Percentiles rank a stretch among this genome's conserved stretches.
Evolutionary conservation across 352 stramenopile genomes (phyloP).

Genomic region (Thalassiosira livingstoniorum): DNA sequence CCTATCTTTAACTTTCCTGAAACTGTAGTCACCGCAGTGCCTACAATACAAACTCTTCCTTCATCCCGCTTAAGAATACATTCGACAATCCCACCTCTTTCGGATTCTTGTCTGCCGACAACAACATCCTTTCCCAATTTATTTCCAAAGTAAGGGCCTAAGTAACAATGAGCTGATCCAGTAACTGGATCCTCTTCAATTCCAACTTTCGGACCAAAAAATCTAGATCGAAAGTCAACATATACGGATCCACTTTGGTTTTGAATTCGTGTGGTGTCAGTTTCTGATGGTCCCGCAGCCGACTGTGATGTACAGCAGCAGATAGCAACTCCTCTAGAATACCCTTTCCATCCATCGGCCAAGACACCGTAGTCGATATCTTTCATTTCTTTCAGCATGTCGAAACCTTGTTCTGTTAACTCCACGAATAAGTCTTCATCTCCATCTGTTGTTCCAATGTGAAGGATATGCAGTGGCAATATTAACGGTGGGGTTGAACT

Average conservation of each 20-base stretch:
- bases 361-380: constrained; percentile 68
- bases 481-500: constrained; percentile 23
- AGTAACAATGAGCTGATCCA: constrained; percentile 90
- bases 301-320: constrained; percentile 58
- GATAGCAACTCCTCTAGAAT: constrained; percentile 81
- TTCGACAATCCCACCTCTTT: constrained; percentile 78
- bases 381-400: constrained; percentile 42
- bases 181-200: constrained; percentile 92
- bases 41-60: constrained; percentile 51
- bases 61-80: constrained; percentile 67
- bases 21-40: constrained; percentile 49
- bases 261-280: background rate
- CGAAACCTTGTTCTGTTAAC: constrained; percentile 72
- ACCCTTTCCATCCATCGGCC: constrained; percentile 59
- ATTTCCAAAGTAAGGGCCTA: constrained; percentile 89
- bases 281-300: background rate
- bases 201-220: constrained; percentile 90
- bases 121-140: constrained; percentile 75
- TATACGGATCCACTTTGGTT: constrained; percentile 4
- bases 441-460: constrained; percentile 71
- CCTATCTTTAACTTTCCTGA: constrained; percentile 46
- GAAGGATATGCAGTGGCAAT: constrained; percentile 56
- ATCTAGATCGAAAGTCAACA: constrained; percentile 85
- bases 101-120: constrained; percentile 78
- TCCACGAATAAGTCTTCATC: constrained; percentile 82